Percentiles rank a stretch among this genome's conserved stretches.
These are phyloP conservation scores for Quercus bicolor DNA, from an alignment of 306 rosid genomes.

Conservation along the genomic window DNA sequence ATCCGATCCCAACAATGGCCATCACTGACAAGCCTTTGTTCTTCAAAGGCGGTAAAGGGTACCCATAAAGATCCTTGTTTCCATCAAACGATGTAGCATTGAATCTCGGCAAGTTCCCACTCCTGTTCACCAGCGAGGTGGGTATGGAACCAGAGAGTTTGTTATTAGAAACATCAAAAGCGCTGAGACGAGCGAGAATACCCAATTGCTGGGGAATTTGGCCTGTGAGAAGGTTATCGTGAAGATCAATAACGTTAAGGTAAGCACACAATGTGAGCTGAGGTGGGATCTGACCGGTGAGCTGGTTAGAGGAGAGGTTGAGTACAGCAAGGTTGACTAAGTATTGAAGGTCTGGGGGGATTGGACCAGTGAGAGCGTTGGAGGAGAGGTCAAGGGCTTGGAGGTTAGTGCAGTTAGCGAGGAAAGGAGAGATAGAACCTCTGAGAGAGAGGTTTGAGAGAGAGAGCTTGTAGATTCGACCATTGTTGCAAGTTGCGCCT, in stretches of 20 bases:
- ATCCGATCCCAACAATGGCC: conserved; percentile 91
- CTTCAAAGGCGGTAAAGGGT: conserved; percentile 64
- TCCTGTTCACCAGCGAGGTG: conserved; percentile 52
- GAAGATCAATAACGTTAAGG: conserved; percentile 87
- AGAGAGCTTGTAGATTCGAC: conserved; percentile 86
- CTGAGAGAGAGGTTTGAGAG: conserved; percentile 62
- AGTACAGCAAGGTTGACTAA: conserved; percentile 83
- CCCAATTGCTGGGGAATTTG: conserved; percentile 90
- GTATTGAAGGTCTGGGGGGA: conserved; percentile 74
- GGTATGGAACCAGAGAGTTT: conserved; percentile 81
- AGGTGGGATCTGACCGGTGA: conserved; percentile 66
- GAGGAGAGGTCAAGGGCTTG: conserved; percentile 93
- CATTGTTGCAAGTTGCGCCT: conserved; percentile 91
- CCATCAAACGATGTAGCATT: conserved; percentile 69
- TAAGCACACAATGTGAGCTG: conserved; percentile 93
- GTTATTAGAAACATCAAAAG: conserved; percentile 84
- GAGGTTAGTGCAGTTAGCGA: conserved; percentile 91
- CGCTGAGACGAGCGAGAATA: conserved; percentile 64
- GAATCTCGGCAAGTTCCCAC: conserved; percentile 64
- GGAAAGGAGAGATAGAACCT: conserved; percentile 73
- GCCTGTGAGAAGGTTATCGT: conserved; percentile 64
- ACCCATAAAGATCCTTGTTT: conserved; percentile 89
- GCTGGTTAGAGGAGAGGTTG: conserved; percentile 69
- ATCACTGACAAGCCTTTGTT: conserved; percentile 65
- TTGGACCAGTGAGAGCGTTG: conserved; percentile 64